Evolutionary conservation across 2,329 filamentous ascomycete genomes (phyloP), one percentile per base, ranked within the genome.

Genomic region (Alternaria metachromatica): DNA sequence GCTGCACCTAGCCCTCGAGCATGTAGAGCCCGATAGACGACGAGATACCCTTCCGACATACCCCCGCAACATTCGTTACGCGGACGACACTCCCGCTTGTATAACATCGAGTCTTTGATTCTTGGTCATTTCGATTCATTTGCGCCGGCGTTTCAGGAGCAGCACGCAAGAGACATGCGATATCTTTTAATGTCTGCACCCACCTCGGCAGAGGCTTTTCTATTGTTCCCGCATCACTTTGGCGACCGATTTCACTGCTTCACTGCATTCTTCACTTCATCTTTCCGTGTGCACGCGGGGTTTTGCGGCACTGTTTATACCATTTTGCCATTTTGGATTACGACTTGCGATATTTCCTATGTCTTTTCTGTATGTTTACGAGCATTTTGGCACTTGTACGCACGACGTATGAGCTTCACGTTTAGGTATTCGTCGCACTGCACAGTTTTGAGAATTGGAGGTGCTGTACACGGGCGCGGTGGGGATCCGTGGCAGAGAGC

Each of bases 141-240:
- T 69, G 74, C 72, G 68, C 72, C 65, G 77, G 77, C 73, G 77
- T 78, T 78, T 66, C 54, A 68, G 76, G 74, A 71, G 71, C 67
- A 72, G 65, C 60, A 65, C 63, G 54, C 62, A 68, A 64, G 69
- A 69, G 66, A 71, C 72, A 74, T 70, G 68, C 62, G 57, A 55
- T 74, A 74, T 76, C 62, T 62, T 70, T 64, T 78, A 78, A 78
- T 78, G 75, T 78, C 72, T 78, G 74, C 68, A 69, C 66, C 59
- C 59, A 62, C 72, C 65, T 63, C 69, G 62, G 23, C 62, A 54
- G 64, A 67, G 70, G 72, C 60, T 48, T 71, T 74, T 73, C 69
- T 72, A 76, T 65, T 64, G 60, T 66, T 70, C 59, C 65, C 61
- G 66, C 65, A 62, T 70, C 69, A 70, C 72, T 61, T 68, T 57